Evolutionary conservation across 2,329 filamentous ascomycete genomes (phyloP).

Genomic region (Anthostomella pinea): DNA sequence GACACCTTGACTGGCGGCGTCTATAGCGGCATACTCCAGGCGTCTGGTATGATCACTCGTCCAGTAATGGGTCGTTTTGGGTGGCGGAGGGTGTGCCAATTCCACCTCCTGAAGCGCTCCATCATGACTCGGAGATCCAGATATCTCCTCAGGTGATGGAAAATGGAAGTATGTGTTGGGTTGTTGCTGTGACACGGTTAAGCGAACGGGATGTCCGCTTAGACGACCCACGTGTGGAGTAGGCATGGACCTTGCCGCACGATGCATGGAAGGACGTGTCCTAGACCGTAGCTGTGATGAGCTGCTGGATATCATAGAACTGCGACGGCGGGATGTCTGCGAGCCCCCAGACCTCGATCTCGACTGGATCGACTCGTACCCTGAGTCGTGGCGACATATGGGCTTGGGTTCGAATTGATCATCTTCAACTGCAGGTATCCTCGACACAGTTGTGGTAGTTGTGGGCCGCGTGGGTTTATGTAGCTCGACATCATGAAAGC

Average conservation of each 20-base stretch:
- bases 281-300: slow-evolving; percentile 34
- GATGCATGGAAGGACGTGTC: slow-evolving; percentile 41
- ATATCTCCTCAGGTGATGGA: slow-evolving; percentile 40
- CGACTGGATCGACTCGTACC: slow-evolving; percentile 52
- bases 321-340: slow-evolving; percentile 27
- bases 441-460: slow-evolving; percentile 9
- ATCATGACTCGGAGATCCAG: slow-evolving; percentile 7
- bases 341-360: slow-evolving; percentile 39
- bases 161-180: slow-evolving; percentile 48
- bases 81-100: slow-evolving; percentile 41
- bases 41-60: slow-evolving; percentile 61
- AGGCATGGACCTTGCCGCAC: slow-evolving; percentile 38
- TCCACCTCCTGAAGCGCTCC: slow-evolving; percentile 9
- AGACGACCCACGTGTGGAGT: slow-evolving; percentile 15
- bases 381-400: slow-evolving; percentile 57
- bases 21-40: slow-evolving; percentile 65
- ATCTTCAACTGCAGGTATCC: slow-evolving; percentile 15
- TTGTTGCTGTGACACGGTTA: slow-evolving; percentile 26
- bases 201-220: slow-evolving; percentile 25
- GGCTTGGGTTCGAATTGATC: slow-evolving; percentile 33
- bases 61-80: slow-evolving; percentile 64
- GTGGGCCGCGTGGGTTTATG: slow-evolving; percentile 38
- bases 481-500: slow-evolving; percentile 50
- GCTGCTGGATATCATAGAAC: slow-evolving; percentile 28
- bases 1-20: slow-evolving; percentile 58